These are phyloP conservation scores for Kondoa subrosea DNA, from an alignment of 768 basidiomycete species.

Conservation along the genomic window DNA sequence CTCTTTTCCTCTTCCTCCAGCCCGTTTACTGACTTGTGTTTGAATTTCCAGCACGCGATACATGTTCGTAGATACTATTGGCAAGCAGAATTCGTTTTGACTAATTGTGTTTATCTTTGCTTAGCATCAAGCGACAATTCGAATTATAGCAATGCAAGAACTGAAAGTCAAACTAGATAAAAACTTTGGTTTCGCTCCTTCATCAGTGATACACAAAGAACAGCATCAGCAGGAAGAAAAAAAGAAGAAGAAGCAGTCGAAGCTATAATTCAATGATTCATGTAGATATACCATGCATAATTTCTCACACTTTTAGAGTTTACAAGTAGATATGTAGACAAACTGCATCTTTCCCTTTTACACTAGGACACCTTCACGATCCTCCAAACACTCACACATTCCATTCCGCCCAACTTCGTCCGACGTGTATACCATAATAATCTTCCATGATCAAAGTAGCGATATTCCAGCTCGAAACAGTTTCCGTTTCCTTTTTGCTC, in stretches of 20 bases:
- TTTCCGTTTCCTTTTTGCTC: slow-evolving; percentile 15
- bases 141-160: not conserved
- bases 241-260: not conserved
- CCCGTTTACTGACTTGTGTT: not conserved
- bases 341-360: no score
- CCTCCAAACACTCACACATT: not conserved
- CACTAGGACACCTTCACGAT: not conserved
- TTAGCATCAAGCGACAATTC: not conserved
- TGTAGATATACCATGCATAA: not conserved
- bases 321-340: not conserved
- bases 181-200: not conserved
- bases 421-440: slow-evolving; percentile 19
- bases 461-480: slow-evolving; percentile 24
- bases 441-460: slow-evolving; percentile 23
- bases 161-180: not conserved
- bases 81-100: no score
- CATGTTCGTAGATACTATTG: no score
- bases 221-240: slow-evolving; percentile 19
- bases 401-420: slow-evolving; percentile 26
- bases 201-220: not conserved
- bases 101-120: no score
- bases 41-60: not conserved
- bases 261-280: not conserved
- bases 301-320: not conserved
- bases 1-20: not conserved